Base-by-base conservation (phyloP, 192 early-diverging fungal species). In the Obelidium mucronatum region DNA sequence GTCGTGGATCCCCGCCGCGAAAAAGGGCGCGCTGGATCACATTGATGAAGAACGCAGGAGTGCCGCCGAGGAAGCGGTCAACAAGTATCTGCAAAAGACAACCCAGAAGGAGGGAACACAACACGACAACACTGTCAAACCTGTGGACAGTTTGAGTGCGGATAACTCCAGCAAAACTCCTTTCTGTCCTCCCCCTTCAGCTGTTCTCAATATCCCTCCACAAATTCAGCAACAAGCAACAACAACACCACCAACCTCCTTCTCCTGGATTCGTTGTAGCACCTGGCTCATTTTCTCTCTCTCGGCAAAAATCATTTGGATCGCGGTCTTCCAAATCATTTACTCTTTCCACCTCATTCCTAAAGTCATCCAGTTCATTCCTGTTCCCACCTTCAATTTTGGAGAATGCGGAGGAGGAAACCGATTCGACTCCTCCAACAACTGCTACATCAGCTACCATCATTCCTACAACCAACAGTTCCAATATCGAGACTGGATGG, bases 201-300 rank as follows among this genome's bases (percentile, higher is more conserved):
- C 11, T 13, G 48, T 51, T 51, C 22, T 22, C 48, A 8, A 13
- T 13, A 22, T 13, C 8, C 48, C 48, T 13, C 48, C 8, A 51
- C 48, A 8, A 51, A 8, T 22, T 8, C 48, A 8, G 48, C 22
- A 8, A 51, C 48, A 51, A 51, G 11, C 48, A 51, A 8, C 48
- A 51, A 8, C 22, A 51, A 8, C 22, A 51, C 48, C 48, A 51
- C 58, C n/a, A n/a, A n/a, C n/a, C n/a, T n/a, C n/a, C n/a, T n/a
- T n/a, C n/a, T n/a, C n/a, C n/a, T n/a, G n/a, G n/a, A n/a, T n/a
- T n/a, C n/a, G n/a, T n/a, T n/a, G n/a, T 67, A 30, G 66, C 40
- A 30, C 66, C 66, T 51, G 66, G 66, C 1, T 40, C 66, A 1
- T 52, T 51, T 33, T 13, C 66, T n/a, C n/a, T n/a, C n/a, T n/a